Conservation (phyloP, 179 eudicot genomes). For the Spinacia oleracea region DNA sequence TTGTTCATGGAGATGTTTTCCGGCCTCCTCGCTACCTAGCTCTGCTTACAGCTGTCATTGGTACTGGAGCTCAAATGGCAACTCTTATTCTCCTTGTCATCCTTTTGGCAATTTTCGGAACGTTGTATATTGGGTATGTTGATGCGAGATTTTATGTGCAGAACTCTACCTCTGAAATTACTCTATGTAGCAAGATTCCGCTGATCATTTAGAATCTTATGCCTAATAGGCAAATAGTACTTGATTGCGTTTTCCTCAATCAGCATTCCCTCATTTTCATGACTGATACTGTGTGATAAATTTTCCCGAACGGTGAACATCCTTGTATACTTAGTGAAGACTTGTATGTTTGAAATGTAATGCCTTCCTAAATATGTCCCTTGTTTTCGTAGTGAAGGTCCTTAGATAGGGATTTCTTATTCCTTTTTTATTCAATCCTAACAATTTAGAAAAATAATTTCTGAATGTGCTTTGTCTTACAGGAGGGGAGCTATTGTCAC, state of each 20-base stretch:
- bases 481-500: slow-evolving; percentile 96
- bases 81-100: slow-evolving; percentile 85
- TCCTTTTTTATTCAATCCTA: background rate
- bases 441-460: slow-evolving; percentile 3
- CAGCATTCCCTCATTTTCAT: background rate
- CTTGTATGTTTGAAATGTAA: background rate
- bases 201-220: background rate
- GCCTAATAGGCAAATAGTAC: background rate
- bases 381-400: background rate
- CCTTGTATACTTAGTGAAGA: background rate
- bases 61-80: slow-evolving; percentile 92
- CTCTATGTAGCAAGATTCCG: background rate
- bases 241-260: background rate
- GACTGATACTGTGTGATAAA: background rate
- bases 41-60: slow-evolving; percentile 79
- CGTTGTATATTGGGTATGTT: slow-evolving; percentile 87
- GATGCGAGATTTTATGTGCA: background rate
- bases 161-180: background rate
- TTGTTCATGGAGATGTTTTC: slow-evolving; percentile 96
- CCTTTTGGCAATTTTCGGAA: slow-evolving; percentile 76
- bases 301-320: background rate
- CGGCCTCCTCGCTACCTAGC: slow-evolving; percentile 73
- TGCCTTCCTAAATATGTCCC: background rate
- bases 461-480: slow-evolving; percentile 25
- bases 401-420: background rate